Evolutionary conservation across 495 filamentous ascomycete genomes (phyloP).

Genomic region (Penicillium crystallinum): DNA sequence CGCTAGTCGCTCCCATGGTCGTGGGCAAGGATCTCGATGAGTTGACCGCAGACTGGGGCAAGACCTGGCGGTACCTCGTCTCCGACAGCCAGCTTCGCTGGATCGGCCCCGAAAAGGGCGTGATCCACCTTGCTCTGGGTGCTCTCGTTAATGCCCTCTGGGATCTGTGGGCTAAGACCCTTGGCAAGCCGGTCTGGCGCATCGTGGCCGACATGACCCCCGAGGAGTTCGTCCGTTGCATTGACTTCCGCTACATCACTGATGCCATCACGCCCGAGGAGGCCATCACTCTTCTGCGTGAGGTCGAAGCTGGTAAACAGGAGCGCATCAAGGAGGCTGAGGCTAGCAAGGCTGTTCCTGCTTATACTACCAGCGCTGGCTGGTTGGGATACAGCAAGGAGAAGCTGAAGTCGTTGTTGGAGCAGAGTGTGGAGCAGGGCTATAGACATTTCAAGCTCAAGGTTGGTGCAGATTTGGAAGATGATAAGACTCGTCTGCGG

Average conservation of each 20-base stretch:
- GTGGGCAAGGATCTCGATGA: conserved; percentile 66
- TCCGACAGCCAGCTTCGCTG: conserved; percentile 86
- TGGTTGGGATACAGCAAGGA: conserved; percentile 92
- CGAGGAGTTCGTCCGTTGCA: conserved; percentile 78
- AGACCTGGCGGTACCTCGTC: conserved; percentile 87
- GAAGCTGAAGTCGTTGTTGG: conserved; percentile 69
- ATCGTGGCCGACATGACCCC: conserved; percentile 86
- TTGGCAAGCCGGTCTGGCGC: conserved; percentile 84
- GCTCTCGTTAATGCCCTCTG: conserved; percentile 90
- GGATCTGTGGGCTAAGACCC: conserved; percentile 90
- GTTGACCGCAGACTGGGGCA: conserved; percentile 75
- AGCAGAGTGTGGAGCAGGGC: conserved; percentile 66
- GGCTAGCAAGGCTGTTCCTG: conserved; percentile 68
- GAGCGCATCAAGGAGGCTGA: conserved; percentile 66
- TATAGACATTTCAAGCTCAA: conserved; percentile 93
- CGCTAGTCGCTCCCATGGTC: conserved; percentile 67
- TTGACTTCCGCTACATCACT: conserved; percentile 91
- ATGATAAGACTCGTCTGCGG: conserved; percentile 60
- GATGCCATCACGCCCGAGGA: conserved; percentile 89
- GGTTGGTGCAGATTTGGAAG: conserved; percentile 67
- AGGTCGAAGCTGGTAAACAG: conserved; percentile 57
- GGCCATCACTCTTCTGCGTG: conserved; percentile 64
- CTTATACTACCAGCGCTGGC: conserved; percentile 86
- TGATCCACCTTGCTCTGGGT: conserved; percentile 86
- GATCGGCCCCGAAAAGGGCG: conserved; percentile 95